Evolutionary conservation across 805 yeast species (phyloP).

Genomic region (Candida ascalaphidarum): DNA sequence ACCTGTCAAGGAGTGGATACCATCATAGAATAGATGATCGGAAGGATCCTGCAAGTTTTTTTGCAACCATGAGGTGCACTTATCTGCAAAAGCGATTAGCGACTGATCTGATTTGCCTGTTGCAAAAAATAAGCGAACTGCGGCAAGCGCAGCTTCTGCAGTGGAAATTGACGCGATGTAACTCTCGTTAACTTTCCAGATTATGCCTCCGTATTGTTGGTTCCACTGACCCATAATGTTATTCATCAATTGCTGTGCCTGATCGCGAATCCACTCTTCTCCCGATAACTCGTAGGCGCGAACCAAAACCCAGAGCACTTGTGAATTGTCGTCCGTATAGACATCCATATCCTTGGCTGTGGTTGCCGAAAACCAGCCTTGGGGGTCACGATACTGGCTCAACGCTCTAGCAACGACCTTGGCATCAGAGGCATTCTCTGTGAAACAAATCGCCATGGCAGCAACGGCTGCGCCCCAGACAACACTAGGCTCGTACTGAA

Average conservation of each 20-base stretch:
- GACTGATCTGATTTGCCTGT: conserved; percentile 7
- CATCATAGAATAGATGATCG: conserved; percentile 17
- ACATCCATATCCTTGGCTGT: conserved; percentile 5
- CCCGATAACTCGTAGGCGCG: conserved; percentile 14
- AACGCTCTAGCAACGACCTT: no score
- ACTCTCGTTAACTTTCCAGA: conserved; percentile 12
- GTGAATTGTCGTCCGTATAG: conserved; percentile 9
- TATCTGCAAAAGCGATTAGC: conserved; percentile 8
- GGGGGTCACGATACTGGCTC: background rate
- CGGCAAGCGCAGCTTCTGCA: conserved; percentile 19
- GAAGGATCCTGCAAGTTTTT: conserved; percentile 11
- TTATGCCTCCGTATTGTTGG: conserved; percentile 14
- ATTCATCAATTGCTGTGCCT: conserved; percentile 10
- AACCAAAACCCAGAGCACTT: conserved; percentile 10
- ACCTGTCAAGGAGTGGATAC: conserved; percentile 7
- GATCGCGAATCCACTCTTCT: conserved; percentile 9
- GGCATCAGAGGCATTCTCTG: no score
- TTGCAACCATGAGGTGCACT: conserved; percentile 10
- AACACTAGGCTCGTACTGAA: no score
- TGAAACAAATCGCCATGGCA: no score
- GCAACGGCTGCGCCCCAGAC: no score
- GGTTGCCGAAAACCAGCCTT: conserved; percentile 7
- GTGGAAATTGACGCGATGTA: conserved; percentile 22
- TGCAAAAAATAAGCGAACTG: conserved; percentile 10
- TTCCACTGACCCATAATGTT: conserved; percentile 13